Conservation (phyloP, 495 filamentous ascomycete species). For the Daldinia childiae region DNA sequence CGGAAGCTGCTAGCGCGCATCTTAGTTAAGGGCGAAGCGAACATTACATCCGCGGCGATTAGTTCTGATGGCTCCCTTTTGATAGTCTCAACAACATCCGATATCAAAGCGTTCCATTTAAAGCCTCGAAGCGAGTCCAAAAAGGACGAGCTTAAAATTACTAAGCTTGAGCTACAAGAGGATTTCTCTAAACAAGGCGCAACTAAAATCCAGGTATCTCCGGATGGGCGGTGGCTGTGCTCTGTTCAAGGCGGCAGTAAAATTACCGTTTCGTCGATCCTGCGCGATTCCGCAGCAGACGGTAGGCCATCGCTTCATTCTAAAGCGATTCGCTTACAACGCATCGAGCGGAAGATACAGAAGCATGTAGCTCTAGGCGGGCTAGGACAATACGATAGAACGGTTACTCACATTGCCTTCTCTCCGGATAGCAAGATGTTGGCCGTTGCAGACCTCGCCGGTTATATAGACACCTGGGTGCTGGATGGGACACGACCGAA, state of each 20-base stretch:
- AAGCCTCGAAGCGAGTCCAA: constrained; percentile 53
- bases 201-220: constrained; percentile 76
- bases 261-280: constrained; percentile 67
- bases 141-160: constrained; percentile 67
- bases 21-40: constrained; percentile 82
- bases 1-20: constrained; percentile 75
- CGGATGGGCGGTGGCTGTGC: constrained; percentile 77
- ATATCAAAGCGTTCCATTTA: constrained; percentile 82
- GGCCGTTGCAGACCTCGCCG: constrained; percentile 80
- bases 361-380: constrained; percentile 69
- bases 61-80: constrained; percentile 78
- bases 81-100: constrained; percentile 76
- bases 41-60: constrained; percentile 82
- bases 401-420: constrained; percentile 78
- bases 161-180: constrained; percentile 70
- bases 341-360: constrained; percentile 65
- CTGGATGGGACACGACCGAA: constrained; percentile 60
- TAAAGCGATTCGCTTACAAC: constrained; percentile 63
- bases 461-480: constrained; percentile 87
- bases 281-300: constrained; percentile 34
- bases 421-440: constrained; percentile 83
- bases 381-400: constrained; percentile 79
- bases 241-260: constrained; percentile 82
- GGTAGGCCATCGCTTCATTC: constrained; percentile 55
- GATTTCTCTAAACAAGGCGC: constrained; percentile 66